phyloP scores from a whole-genome alignment of 1,284 basidiomycete species.

The Malassezia slooffiae region DNA sequence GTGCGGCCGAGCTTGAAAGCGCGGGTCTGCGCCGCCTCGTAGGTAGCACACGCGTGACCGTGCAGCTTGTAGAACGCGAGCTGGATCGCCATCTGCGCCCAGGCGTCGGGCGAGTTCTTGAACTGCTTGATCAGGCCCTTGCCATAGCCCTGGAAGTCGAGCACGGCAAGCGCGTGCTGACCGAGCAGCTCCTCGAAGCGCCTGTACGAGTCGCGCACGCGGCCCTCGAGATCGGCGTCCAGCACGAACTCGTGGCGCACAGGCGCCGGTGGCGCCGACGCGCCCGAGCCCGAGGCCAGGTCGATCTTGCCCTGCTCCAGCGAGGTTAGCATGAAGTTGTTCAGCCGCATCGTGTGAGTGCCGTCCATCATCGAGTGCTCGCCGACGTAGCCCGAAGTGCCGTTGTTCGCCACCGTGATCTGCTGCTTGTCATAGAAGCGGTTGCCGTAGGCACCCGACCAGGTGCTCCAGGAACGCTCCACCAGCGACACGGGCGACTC shows the following conservation, averaged over 20 bases:
- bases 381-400: constrained; percentile 86
- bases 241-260: constrained; percentile 64
- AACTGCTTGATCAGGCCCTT: constrained; percentile 78
- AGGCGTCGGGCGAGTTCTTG: constrained; percentile 82
- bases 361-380: constrained; percentile 95
- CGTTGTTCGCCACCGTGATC: constrained; percentile 59
- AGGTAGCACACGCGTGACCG: constrained; percentile 67
- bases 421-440: constrained; percentile 98
- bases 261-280: constrained; percentile 55
- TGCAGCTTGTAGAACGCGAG: constrained; percentile 79
- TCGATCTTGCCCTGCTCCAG: constrained; percentile 70
- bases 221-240: constrained; percentile 52
- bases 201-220: constrained; percentile 55
- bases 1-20: constrained; percentile 84
- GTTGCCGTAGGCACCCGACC: constrained; percentile 81
- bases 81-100: constrained; percentile 90
- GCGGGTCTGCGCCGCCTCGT: constrained; percentile 88
- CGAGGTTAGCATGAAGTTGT: constrained; percentile 79
- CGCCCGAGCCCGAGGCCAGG: constrained; percentile 49
- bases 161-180: constrained; percentile 68
- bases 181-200: constrained; percentile 68
- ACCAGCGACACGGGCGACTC: constrained; percentile 66
- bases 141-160: constrained; percentile 83
- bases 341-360: constrained; percentile 84
- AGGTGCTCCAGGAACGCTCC: constrained; percentile 59